Conservation (phyloP, 495 filamentous ascomycete genomes). For the Articulospora tetracladia region DNA sequence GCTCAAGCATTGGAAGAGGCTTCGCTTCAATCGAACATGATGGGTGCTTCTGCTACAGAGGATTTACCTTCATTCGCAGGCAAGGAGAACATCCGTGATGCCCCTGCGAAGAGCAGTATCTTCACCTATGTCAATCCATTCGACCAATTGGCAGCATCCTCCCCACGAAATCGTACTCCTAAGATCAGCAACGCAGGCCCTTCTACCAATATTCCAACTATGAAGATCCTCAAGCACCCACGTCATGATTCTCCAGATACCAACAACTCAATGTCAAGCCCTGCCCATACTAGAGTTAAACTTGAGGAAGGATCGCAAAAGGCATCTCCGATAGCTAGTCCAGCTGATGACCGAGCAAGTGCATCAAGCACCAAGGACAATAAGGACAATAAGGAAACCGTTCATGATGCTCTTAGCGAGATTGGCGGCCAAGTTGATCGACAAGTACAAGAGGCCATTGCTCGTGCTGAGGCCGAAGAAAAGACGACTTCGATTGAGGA, state of each 20-base stretch:
- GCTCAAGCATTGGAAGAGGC: conserved; percentile 22
- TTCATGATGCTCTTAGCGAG: conserved; percentile 66
- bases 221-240: conserved; percentile 25
- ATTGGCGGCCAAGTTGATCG: conserved; percentile 64
- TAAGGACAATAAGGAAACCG: conserved; percentile 50
- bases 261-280: conserved; percentile 28
- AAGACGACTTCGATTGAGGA: conserved; percentile 43
- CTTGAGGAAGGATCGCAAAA: conserved; percentile 38
- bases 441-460: conserved; percentile 63
- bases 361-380: conserved; percentile 33
- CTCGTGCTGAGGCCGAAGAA: conserved; percentile 49
- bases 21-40: conserved; percentile 19
- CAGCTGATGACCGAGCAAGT: conserved; percentile 28
- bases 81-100: conserved; percentile 19
- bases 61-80: conserved; percentile 5
- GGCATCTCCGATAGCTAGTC: conserved; percentile 20
- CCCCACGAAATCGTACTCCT: conserved; percentile 54
- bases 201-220: conserved; percentile 5
- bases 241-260: conserved; percentile 22
- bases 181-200: conserved; percentile 20
- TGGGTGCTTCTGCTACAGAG: conserved; percentile 18
- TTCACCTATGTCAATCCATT: conserved; percentile 83
- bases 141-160: conserved; percentile 66
- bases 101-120: conserved; percentile 36
- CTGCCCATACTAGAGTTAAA: conserved; percentile 40